phyloP scores from a whole-genome alignment of 2,329 filamentous ascomycete genomes.

The Aspergillus sp. region DNA sequence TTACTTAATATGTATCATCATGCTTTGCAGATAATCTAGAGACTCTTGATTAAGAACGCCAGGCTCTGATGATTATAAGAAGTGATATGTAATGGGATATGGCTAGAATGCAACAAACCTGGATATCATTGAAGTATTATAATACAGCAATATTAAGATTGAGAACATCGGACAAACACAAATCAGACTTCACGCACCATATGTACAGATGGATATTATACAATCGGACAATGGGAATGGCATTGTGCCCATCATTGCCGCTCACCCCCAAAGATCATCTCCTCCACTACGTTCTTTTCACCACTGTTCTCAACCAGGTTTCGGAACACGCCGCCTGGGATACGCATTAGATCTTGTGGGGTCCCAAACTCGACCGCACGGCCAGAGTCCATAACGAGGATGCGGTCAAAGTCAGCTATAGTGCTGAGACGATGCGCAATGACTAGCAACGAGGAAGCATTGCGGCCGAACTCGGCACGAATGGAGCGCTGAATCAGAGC shows the following conservation, averaged over 20 bases:
- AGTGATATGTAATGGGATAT: too few species aligned
- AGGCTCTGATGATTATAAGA: too few species aligned
- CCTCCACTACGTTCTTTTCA: constrained; percentile 15
- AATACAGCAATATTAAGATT: background rate
- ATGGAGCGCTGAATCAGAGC: constrained; percentile 70
- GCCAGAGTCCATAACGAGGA: constrained; percentile 69
- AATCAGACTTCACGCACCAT: background rate
- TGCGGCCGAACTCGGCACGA: constrained; percentile 61
- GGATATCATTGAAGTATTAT: background rate
- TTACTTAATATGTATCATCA: too few species aligned
- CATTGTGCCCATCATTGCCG: constrained; percentile 2
- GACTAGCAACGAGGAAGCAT: constrained; percentile 64
- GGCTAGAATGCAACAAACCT: too few species aligned
- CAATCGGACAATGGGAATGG: background rate
- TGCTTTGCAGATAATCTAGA: too few species aligned
- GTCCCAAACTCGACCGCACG: constrained; percentile 65
- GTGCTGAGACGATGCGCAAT: constrained; percentile 53
- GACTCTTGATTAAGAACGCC: too few species aligned
- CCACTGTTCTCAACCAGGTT: constrained; percentile 50
- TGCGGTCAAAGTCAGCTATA: constrained; percentile 72
- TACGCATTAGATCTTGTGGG: constrained; percentile 60
- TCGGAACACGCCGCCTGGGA: constrained; percentile 53
- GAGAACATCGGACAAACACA: background rate
- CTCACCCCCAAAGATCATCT: constrained; percentile 14
- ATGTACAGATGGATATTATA: background rate